Evolutionary conservation across 169 alveolate species (phyloP).

Genomic region (Cryptosporidium parvum): DNA sequence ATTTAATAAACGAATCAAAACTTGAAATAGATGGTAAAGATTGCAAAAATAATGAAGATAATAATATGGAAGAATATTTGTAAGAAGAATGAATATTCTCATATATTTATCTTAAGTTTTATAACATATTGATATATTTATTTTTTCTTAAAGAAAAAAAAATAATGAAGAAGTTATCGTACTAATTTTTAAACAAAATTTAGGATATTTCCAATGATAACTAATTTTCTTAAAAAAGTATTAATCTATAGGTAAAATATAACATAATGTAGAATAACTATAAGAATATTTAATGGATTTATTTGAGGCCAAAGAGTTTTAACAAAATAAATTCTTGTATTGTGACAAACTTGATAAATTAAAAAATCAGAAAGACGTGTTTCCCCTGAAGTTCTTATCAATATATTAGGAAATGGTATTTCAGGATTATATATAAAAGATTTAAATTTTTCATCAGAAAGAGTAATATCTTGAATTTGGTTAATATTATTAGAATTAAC

Average conservation of each 20-base stretch:
- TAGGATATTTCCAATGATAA: background rate
- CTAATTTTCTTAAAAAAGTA: background rate
- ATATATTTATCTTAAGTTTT: too few species aligned
- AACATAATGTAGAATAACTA: conserved; percentile 42
- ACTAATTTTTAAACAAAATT: background rate
- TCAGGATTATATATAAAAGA: conserved; percentile 80
- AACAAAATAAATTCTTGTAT: conserved; percentile 49
- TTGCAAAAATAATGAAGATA: background rate
- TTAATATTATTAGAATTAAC: background rate
- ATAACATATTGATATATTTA: too few species aligned
- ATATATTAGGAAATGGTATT: conserved; percentile 87
- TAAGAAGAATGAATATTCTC: background rate
- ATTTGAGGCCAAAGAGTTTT: conserved; percentile 54
- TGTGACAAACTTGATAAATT: conserved; percentile 84
- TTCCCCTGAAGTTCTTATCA: conserved; percentile 91
- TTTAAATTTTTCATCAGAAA: conserved; percentile 70
- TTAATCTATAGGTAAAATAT: conserved; percentile 19
- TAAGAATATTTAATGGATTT: conserved; percentile 15
- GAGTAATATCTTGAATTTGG: background rate
- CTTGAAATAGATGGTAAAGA: background rate
- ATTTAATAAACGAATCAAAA: background rate
- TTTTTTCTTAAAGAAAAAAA: background rate
- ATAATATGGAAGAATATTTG: conserved; percentile 1
- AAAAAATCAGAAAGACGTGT: conserved; percentile 90
- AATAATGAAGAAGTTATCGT: background rate